Evolutionary conservation across 148 eudicot genomes (phyloP), one percentile per base, ranked within the genome.

Genomic region (Talinum fruticosum): DNA sequence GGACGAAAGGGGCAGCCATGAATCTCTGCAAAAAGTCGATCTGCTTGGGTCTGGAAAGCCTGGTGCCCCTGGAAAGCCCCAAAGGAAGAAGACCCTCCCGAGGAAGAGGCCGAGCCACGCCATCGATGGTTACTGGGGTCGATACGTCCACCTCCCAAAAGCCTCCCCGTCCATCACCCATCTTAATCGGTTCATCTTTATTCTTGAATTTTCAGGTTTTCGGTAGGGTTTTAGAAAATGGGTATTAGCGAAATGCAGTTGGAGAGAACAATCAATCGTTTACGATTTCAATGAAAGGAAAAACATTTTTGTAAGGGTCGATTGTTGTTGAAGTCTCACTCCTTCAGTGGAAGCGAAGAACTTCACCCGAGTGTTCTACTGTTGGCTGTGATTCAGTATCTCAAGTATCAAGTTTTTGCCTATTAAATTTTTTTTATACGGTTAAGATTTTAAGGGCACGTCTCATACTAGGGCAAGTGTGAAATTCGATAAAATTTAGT

Each of bases 71-170:
- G 0, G 89, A 84, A 0, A 86, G 23, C 0, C 96, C 97, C 84
- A 91, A 64, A 0, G 97, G 97, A 18, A 93, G 83, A n/a, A 84
- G 79, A 67, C 80, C 82, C 1, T 81, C 67, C 1, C 79, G 86
- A n/a, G 92, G 81, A 30, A 83, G 76, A 8, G 97, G 90, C 0
- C 93, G 88, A 37, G 97, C 92, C 2, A 87, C 87, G 0, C 92
- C 98, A 70, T 89, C 87, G 23, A 94, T 73, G 59, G 98, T 90
- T 28, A 51, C 32, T 29, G 98, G 89, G n/a, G 97, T 94, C 6
- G 98, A 94, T 23, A 92, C 15, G 71, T 94, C 98, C 62, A 88
- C 61, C 26, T 92, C 98, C 93, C 93, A 92, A 61, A 82, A 88
- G 0, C 78, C 92, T 7, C 88, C 15, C 74, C 78, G 4, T 94